phyloP scores from a whole-genome alignment of 1,284 basidiomycete genomes.

The Athelia psychrophila region DNA sequence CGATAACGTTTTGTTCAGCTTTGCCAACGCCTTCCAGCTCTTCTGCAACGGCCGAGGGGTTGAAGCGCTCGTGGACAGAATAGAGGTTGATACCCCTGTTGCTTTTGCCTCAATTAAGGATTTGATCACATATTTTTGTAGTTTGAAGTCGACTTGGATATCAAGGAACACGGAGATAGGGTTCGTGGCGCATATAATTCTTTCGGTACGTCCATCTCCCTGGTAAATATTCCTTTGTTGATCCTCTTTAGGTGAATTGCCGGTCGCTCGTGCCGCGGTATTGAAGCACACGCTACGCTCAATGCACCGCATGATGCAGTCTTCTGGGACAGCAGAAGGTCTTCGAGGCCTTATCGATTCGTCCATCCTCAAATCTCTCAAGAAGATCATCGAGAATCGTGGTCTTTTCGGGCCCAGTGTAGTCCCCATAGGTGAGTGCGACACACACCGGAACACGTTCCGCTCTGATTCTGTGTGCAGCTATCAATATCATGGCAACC shows the following conservation, averaged over 20 bases:
- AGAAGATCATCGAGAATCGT: conserved; percentile 84
- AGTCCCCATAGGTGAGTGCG: conserved; percentile 68
- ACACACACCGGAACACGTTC: conserved; percentile 3
- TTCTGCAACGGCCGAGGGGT: conserved; percentile 88
- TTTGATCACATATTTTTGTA: conserved; percentile 27
- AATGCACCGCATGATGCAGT: conserved; percentile 95
- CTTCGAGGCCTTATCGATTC: conserved; percentile 94
- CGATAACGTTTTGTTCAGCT: conserved; percentile 91
- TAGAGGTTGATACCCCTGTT: conserved; percentile 57
- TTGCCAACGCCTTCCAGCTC: conserved; percentile 83
- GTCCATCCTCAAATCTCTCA: conserved; percentile 82
- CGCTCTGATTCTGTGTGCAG: conserved; percentile 37
- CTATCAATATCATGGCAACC: conserved; percentile 96
- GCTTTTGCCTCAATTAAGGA: conserved; percentile 1
- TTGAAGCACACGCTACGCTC: conserved; percentile 93
- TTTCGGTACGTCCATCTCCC: conserved; percentile 42
- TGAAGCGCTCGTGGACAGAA: conserved; percentile 80
- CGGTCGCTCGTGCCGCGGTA: conserved; percentile 66
- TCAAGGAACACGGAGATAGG: conserved; percentile 50
- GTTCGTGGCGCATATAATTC: conserved; percentile 50
- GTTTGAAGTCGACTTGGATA: conserved; percentile 72
- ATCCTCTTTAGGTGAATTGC: conserved; percentile 44
- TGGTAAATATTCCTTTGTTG: neutral
- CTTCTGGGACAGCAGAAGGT: conserved; percentile 91
- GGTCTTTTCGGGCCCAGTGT: conserved; percentile 86